Conservation (phyloP, 2,329 filamentous ascomycete genomes). For the Ascocoryne sarcoides region DNA sequence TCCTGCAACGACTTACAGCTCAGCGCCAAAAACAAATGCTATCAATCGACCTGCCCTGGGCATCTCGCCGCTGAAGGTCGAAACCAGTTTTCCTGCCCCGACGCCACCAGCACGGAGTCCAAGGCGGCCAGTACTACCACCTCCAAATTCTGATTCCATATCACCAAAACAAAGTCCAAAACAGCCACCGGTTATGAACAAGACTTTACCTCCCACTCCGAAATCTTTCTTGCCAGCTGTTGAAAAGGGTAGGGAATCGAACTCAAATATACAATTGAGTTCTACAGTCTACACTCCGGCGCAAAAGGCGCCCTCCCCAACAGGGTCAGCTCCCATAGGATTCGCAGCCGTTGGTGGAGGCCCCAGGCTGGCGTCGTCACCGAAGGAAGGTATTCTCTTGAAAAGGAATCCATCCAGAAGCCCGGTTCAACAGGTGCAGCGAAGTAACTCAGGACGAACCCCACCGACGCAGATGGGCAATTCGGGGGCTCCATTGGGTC, state of each 20-base stretch:
- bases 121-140: slow-evolving; percentile 3
- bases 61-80: slow-evolving; percentile 7
- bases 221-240: slow-evolving; percentile 15
- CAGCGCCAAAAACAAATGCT: slow-evolving; percentile 10
- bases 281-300: slow-evolving; percentile 40
- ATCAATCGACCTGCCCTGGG: slow-evolving; percentile 2
- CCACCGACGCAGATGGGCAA: background rate
- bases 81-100: slow-evolving; percentile 6
- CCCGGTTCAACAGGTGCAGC: background rate
- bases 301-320: slow-evolving; percentile 7
- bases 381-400: background rate
- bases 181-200: slow-evolving; percentile 9
- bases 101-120: slow-evolving; percentile 3
- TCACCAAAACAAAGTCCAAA: slow-evolving; percentile 5
- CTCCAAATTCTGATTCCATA: slow-evolving; percentile 1
- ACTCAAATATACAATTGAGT: slow-evolving; percentile 33
- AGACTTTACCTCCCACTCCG: slow-evolving; percentile 18
- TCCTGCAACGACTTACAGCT: background rate
- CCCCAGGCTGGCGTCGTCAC: background rate
- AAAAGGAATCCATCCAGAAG: background rate
- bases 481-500: background rate
- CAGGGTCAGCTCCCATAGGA: background rate
- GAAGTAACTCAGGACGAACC: background rate
- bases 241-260: slow-evolving; percentile 27
- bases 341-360: background rate